Evolutionary conservation across 257 asterid genomes (phyloP).

Genomic region (Voacanga thouarsii): DNA sequence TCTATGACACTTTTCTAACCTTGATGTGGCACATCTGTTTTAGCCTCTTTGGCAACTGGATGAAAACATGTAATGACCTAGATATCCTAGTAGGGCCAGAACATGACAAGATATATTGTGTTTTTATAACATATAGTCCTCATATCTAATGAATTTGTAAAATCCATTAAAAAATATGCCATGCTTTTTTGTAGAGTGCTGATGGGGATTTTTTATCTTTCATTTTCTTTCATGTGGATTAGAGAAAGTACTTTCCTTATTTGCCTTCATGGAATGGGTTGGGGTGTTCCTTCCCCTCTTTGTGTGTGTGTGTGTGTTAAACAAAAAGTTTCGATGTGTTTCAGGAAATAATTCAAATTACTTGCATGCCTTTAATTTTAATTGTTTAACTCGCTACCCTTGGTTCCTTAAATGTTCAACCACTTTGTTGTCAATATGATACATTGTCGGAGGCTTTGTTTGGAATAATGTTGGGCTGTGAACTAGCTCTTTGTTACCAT

Average conservation of each 20-base stretch:
- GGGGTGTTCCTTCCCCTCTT: no score
- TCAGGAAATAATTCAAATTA: background rate
- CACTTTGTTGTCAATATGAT: background rate
- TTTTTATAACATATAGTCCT: background rate
- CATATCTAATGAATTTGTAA: background rate
- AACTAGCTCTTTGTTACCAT: background rate
- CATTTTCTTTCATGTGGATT: background rate
- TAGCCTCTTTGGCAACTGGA: background rate
- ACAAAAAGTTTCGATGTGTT: no score
- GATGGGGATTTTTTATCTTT: background rate
- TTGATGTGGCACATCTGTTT: background rate
- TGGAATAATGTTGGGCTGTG: background rate
- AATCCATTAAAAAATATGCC: background rate
- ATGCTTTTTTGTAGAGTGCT: background rate
- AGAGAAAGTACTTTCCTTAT: background rate
- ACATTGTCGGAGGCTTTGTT: background rate
- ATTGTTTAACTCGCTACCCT: background rate
- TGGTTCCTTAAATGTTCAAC: background rate
- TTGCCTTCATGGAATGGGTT: background rate
- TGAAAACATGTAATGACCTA: background rate
- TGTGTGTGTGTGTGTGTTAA: no score
- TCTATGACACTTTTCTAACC: background rate
- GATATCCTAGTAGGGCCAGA: background rate
- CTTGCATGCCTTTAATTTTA: background rate
- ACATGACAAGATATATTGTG: background rate